A percentile compares a stretch with the other conserved stretches of the same genome.
Evolutionary conservation across 2,329 filamentous ascomycete genomes (phyloP).

Genomic region (Stagonosporopsis cucurbitacearum): DNA sequence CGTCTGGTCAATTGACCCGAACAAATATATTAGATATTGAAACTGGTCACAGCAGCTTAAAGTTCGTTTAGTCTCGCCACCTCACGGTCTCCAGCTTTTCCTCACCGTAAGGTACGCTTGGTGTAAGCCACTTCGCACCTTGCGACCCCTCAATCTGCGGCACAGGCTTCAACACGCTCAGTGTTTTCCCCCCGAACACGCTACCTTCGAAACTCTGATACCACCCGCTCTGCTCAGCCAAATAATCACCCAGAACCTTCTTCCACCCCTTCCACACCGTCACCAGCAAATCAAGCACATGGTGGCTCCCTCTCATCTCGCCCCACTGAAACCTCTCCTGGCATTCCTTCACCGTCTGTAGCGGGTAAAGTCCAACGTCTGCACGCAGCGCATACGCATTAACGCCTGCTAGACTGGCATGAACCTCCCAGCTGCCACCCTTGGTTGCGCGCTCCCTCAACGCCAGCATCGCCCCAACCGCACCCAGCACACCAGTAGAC

Average conservation of each 20-base stretch:
- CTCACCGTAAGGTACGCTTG: slow-evolving; percentile 23
- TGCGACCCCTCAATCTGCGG: slow-evolving; percentile 25
- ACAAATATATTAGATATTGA: too few relatives aligned
- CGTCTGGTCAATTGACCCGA: too few relatives aligned
- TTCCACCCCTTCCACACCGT: slow-evolving; percentile 38
- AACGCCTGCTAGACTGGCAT: slow-evolving; percentile 36
- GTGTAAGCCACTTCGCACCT: slow-evolving; percentile 14
- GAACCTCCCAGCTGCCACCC: slow-evolving; percentile 28
- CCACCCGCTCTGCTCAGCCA: slow-evolving; percentile 25
- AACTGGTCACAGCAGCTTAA: too few relatives aligned
- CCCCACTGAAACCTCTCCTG: slow-evolving; percentile 35
- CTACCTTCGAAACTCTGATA: slow-evolving; percentile 33
- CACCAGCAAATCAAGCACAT: slow-evolving; percentile 40
- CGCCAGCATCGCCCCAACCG: slow-evolving; percentile 33
- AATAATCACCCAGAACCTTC: slow-evolving; percentile 26
- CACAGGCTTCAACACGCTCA: slow-evolving; percentile 36
- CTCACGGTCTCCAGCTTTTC: slow-evolving; percentile 13
- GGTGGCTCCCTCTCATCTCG: slow-evolving; percentile 35
- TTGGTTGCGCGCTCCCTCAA: slow-evolving; percentile 31
- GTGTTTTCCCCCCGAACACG: slow-evolving; percentile 29
- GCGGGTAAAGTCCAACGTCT: slow-evolving; percentile 45
- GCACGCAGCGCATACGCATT: slow-evolving; percentile 40
- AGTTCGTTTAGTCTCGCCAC: slow-evolving; percentile 6
- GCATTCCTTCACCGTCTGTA: slow-evolving; percentile 32
- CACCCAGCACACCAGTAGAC: slow-evolving; percentile 36